phyloP scores from a whole-genome alignment of 2,329 filamentous ascomycete species.

The Stachybotrys echinatus region DNA sequence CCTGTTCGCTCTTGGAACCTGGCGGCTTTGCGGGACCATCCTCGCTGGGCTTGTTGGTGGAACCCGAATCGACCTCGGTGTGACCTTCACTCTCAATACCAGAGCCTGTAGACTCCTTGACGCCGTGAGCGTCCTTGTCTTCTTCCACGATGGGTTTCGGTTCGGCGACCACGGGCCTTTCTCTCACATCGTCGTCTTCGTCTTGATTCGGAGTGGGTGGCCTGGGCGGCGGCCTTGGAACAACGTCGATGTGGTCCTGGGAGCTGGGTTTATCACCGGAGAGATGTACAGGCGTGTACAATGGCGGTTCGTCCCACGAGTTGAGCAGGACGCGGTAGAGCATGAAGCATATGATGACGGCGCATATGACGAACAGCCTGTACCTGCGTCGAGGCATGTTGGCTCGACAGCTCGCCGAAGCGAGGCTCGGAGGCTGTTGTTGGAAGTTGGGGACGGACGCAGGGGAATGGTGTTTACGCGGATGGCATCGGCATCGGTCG shows the following conservation, averaged over 20 bases:
- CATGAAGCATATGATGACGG: slow-evolving; percentile 49
- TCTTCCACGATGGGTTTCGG: slow-evolving; percentile 3
- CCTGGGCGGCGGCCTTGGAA: slow-evolving; percentile 3
- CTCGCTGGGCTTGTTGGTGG: background rate
- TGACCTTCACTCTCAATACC: background rate
- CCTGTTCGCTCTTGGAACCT: background rate
- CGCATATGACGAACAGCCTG: slow-evolving; percentile 52
- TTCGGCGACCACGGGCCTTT: slow-evolving; percentile 1
- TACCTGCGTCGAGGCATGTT: slow-evolving; percentile 58
- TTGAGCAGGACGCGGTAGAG: slow-evolving; percentile 44
- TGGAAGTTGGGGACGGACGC: background rate
- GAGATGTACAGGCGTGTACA: background rate
- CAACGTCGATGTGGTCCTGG: slow-evolving; percentile 7
- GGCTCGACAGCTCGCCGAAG: slow-evolving; percentile 16
- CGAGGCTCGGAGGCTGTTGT: slow-evolving; percentile 11
- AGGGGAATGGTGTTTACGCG: background rate
- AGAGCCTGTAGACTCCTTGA: background rate
- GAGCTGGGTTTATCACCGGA: background rate
- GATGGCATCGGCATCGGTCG: background rate
- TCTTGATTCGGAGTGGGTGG: slow-evolving; percentile 5
- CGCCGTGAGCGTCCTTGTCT: background rate
- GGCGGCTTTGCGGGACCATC: background rate
- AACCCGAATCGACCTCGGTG: background rate
- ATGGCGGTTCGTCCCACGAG: slow-evolving; percentile 24
- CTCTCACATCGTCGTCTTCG: background rate